Evolutionary conservation across 495 filamentous ascomycete species (phyloP), one percentile per base, ranked within the genome.

Genomic region (Aspergillus taichungensis): DNA sequence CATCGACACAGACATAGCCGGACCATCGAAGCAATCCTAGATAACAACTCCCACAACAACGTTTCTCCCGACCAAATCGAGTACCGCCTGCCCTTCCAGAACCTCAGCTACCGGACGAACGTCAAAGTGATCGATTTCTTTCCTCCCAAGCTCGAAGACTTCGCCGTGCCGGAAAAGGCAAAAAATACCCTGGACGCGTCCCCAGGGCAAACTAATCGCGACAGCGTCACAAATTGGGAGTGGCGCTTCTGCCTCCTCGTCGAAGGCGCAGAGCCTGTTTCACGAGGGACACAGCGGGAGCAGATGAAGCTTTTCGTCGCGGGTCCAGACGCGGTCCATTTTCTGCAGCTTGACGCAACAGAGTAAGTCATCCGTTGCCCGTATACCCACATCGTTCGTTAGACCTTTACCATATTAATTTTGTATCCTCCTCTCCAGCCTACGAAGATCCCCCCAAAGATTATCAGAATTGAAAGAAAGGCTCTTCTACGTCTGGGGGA

Each of bases 81-180:
- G 33, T 80, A 63, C 47, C 53, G 50, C 40, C 73, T 74, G 41
- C 81, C 88, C 1, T 95, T 94, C 54, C 73, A 82, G 34, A 88
- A 88, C 56, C 59, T 76, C 41, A 85, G 84, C 42, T 94, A 88
- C 54, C 75, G 71, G 11, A 68, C 76, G 11, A 61, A 64, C 30
- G 83, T 84, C 35, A 83, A 86, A 24, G 82, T 95, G 1, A 72
- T 95, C 11, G 87, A 95, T 59, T 96, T 88, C 64, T 79, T 72
- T 30, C 92, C 92, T 1, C 63, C 65, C 11, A 70, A 71, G 2
- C 62, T 98, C 8, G 78, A 82, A 48, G 79, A 94, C 45, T 97
- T 96, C 51, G 68, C 86, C 9, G 69, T 77, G 5, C 66, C 65
- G 31, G 50, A 54, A 31, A 53, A 61, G 8, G 56, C 56, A 12